Evolutionary conservation across 2,329 filamentous ascomycete species (phyloP), one percentile per base, ranked within the genome.

Genomic region (Sporothrix inflata): DNA sequence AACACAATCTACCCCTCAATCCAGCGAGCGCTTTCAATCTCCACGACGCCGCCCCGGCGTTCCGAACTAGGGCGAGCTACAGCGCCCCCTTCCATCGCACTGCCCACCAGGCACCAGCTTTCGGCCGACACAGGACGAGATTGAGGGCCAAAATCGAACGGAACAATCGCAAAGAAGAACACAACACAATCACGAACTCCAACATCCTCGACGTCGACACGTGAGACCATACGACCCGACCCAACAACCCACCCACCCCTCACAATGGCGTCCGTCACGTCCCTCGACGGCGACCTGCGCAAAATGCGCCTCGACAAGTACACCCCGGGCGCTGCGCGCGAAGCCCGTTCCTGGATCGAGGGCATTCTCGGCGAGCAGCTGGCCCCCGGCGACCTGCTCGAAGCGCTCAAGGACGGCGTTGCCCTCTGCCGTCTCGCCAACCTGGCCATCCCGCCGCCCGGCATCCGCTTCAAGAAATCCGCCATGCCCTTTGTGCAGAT

Each of bases 401-500:
- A 96, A 73, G 89, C 88, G 21, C 85, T 99, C 67, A 97, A 94
- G 82, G 94, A 98, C 86, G 96, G 96, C 70, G 92, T 95, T 51
- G 92, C 92, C 42, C 87, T 99, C 38, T 99, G 96, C 92, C 95
- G 94, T 79, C 90, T 98, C 69, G 88, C 93, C 78, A 98, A 97
- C 79, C 86, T 95, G 72, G 92, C 89, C 42, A 82, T 92, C 49
- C 92, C 93, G 34, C 88, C 91, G 19, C 92, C 93, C 0, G 91
- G 91, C 42, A 88, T 97, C 82, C 94, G 91, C 81, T 98, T 92
- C 87, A 98, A 98, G 83, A 87, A 91, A 79, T 97, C 94, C 0
- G 84, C 90, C 53, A 98, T 98, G 95, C 96, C 96, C 0, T 99
- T 99, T 80, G 95, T 98, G 53, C 96, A 99, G 82, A 98, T 98